Base-by-base conservation (phyloP, 148 eudicot genomes). In the Cornus kousa region DNA sequence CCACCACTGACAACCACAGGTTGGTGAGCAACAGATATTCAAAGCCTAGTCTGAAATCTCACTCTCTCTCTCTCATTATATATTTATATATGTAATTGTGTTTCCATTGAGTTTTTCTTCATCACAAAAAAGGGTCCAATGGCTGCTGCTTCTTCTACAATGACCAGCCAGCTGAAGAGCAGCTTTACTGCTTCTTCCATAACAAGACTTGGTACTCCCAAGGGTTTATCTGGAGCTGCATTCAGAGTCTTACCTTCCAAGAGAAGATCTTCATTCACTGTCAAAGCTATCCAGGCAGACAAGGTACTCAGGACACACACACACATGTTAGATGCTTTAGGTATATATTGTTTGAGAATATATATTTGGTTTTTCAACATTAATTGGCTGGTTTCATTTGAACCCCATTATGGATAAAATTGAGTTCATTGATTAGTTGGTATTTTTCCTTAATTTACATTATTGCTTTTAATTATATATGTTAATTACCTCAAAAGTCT, bases 91-190 rank as follows among this genome's bases (percentile, higher is more conserved):
- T 43, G 9, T 43, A 43, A 43, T 60, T 60, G 8, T 53, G 6
- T 11, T 68, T 13, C 72, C 28, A 19, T n/a, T 43, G 59, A 37
- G 60, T 64, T 14, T n/a, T 68, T 32, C n/a, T n/a, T n/a, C n/a
- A n/a, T n/a, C n/a, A n/a, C n/a, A n/a, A n/a, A n/a, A n/a, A n/a
- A n/a, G n/a, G n/a, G n/a, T n/a, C n/a, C 67, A 71, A 86, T 83
- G 86, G 85, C 85, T 55, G 81, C 84, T 65, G 28, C 85, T 73
- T 81, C 86, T 60, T 87, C 91, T 53, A 77, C 88, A 50, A 89
- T 89, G 88, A 85, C 91, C 67, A 89, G 85, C 77, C 89, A 86
- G 72, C 87, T 89, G 20, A 79, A 84, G 83, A 81, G 82, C 85
- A 87, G 80, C 74, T 83, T 87, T 74, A 81, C 85, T 70, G 83